Conservation (phyloP, 1,284 basidiomycete species). For the Inonotus obliquus region DNA sequence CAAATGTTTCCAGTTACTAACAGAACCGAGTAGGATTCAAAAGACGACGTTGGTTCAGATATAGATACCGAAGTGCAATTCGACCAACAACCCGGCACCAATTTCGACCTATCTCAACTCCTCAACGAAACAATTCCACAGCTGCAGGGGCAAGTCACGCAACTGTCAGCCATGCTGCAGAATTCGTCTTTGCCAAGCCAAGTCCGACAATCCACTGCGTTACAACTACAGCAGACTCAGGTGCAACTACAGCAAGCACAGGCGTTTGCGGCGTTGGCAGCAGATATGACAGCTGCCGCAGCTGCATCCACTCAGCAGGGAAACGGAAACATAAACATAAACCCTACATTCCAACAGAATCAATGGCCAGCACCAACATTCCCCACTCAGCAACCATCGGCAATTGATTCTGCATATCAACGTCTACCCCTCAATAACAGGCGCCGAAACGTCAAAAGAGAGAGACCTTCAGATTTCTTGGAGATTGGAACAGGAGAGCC, state of each 20-base stretch:
- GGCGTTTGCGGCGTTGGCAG: conserved; percentile 54
- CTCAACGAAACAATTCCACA: conserved; percentile 68
- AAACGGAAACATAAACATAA: conserved; percentile 24
- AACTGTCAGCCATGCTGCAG: conserved; percentile 71
- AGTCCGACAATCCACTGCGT: conserved; percentile 72
- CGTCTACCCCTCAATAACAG: conserved; percentile 74
- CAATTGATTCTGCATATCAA: conserved; percentile 79
- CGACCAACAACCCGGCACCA: conserved; percentile 54
- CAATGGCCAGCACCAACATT: conserved; percentile 39
- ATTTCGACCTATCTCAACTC: conserved; percentile 66
- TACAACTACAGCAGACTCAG: conserved; percentile 72
- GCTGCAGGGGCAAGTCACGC: conserved; percentile 72
- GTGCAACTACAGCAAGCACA: conserved; percentile 75
- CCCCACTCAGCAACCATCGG: conserved; percentile 55
- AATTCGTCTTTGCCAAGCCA: conserved; percentile 64
- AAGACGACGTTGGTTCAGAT: conserved; percentile 17
- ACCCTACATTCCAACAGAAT: conserved; percentile 23
- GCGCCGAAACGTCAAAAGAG: conserved; percentile 68
- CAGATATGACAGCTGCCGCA: conserved; percentile 24
- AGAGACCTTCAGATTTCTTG: conserved; percentile 76
- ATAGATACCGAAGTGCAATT: conserved; percentile 58
- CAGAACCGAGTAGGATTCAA: conserved; percentile 1
- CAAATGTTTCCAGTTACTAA: neutral
- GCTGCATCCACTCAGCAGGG: conserved; percentile 29
- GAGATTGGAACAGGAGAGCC: conserved; percentile 57